phyloP scores from a whole-genome alignment of 768 basidiomycete species.

The Termitomyces sp. region DNA sequence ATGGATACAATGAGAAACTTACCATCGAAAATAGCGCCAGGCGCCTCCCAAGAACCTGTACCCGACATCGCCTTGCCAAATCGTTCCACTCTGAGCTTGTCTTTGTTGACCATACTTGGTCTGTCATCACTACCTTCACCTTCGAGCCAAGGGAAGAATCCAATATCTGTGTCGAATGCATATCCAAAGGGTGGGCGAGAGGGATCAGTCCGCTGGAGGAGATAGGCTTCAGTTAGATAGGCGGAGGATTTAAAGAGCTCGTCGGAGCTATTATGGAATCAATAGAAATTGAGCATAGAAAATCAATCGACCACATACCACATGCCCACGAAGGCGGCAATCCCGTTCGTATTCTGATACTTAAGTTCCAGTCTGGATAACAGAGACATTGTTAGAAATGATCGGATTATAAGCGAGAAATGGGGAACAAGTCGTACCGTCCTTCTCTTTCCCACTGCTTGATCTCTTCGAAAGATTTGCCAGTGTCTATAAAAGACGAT shows the following conservation, averaged over 20 bases:
- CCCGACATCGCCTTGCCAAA: constrained; percentile 79
- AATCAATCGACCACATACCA: constrained; percentile 40
- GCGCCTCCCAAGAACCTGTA: constrained; percentile 67
- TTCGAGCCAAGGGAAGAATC: constrained; percentile 77
- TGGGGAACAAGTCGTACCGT: constrained; percentile 27
- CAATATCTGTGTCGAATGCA: constrained; percentile 51
- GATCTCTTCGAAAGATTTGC: constrained; percentile 50
- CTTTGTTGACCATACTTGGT: constrained; percentile 26
- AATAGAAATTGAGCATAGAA: not conserved
- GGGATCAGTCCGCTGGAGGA: constrained; percentile 39
- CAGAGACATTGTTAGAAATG: not conserved
- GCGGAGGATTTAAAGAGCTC: constrained; percentile 76
- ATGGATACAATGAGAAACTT: constrained; percentile 12
- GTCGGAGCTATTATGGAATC: constrained; percentile 47
- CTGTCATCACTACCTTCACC: constrained; percentile 20
- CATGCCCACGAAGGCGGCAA: constrained; percentile 67
- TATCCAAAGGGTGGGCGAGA: constrained; percentile 68
- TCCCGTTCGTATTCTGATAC: constrained; percentile 62
- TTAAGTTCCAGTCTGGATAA: constrained; percentile 53
- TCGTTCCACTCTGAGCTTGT: constrained; percentile 54
- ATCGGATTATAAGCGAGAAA: constrained; percentile 6
- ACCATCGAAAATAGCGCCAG: constrained; percentile 57
- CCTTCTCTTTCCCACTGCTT: constrained; percentile 17
- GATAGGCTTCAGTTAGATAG: constrained; percentile 69
- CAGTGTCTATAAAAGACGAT: constrained; percentile 65